Evolutionary conservation across 441 rosid species (phyloP), one percentile per base, ranked within the genome.

Genomic region (Euphorbia corollata): DNA sequence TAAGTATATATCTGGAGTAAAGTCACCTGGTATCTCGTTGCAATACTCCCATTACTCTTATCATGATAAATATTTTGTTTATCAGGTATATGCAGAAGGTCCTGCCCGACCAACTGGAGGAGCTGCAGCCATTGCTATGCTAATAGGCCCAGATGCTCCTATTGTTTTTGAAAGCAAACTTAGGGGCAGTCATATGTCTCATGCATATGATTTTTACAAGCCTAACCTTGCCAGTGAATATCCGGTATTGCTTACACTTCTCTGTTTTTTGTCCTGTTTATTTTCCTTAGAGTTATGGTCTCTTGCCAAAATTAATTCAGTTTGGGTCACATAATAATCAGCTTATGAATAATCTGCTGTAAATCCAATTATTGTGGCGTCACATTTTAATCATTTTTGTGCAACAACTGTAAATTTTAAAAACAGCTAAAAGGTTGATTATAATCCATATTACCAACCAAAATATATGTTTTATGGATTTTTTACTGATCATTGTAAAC

Each of bases 91-190:
- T 77, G 99, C 99, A 6, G 99, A 94, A 86, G 99, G 99, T 72
- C 97, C 99, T 3, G 99, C 99, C 2, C 84, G 99, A 32, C 99
- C 99, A n/a, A 94, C 99, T 57, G 99, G 99, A 67, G 99, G 99
- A 78, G 99, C 99, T 6, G 99, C 96, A 59, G 98, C 99, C 1
- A 84, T 94, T 80, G 96, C 92, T 67, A 83, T 91, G 82, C 76
- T 94, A 59, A 76, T 94, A 67, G 99, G 99, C 64, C 97, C 99
- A 0, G 87, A 91, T 78, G 97, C 99, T 69, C 98, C 97, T 56
- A 86, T 94, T 24, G 85, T 73, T 71, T 94, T 94, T 65, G 99
- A 94, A 84, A 89, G 98, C 85, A 94, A 91, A 77, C 67, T 84
- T 47, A 86, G 97, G 73, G 99, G 89, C 41, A 94, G 94, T 71